Evolutionary conservation across 2,329 filamentous ascomycete genomes (phyloP).

Genomic region (Furcasterigmium furcatum): DNA sequence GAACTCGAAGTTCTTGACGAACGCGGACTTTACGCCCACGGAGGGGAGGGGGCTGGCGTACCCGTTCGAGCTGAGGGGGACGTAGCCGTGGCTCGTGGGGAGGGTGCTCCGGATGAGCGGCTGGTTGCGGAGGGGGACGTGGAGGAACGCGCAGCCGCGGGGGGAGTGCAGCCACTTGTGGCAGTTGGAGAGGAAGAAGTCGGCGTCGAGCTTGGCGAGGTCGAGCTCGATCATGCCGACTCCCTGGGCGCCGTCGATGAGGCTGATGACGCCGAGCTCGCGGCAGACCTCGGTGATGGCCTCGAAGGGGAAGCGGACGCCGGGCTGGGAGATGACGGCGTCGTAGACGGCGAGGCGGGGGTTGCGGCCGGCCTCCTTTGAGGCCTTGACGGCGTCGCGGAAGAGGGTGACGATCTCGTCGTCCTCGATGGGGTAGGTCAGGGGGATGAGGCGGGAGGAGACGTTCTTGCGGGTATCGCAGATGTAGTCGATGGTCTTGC

Average conservation of each 20-base stretch:
- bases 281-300: conserved; percentile 60
- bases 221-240: conserved; percentile 76
- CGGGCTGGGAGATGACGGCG: conserved; percentile 74
- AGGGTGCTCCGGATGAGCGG: conserved; percentile 68
- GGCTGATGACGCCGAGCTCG: conserved; percentile 64
- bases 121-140: conserved; percentile 77
- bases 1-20: conserved; percentile 71
- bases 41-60: conserved; percentile 38
- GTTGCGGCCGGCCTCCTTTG: conserved; percentile 53
- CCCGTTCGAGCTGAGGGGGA: conserved; percentile 32
- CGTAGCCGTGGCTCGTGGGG: conserved; percentile 78
- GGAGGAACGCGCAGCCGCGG: conserved; percentile 75
- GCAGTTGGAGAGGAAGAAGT: conserved; percentile 85
- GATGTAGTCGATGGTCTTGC: conserved; percentile 68
- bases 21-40: conserved; percentile 47
- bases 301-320: conserved; percentile 77
- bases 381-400: conserved; percentile 48
- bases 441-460: conserved; percentile 49
- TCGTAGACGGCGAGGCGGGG: conserved; percentile 75
- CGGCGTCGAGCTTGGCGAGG: conserved; percentile 63
- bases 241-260: conserved; percentile 83
- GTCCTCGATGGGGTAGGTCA: conserved; percentile 69
- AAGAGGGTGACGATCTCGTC: conserved; percentile 62
- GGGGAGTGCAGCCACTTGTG: conserved; percentile 90
- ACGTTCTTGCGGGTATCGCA: conserved; percentile 60